phyloP scores from a whole-genome alignment of 192 early-diverging fungal species.

The Jimgerdemannia flammicorona region DNA sequence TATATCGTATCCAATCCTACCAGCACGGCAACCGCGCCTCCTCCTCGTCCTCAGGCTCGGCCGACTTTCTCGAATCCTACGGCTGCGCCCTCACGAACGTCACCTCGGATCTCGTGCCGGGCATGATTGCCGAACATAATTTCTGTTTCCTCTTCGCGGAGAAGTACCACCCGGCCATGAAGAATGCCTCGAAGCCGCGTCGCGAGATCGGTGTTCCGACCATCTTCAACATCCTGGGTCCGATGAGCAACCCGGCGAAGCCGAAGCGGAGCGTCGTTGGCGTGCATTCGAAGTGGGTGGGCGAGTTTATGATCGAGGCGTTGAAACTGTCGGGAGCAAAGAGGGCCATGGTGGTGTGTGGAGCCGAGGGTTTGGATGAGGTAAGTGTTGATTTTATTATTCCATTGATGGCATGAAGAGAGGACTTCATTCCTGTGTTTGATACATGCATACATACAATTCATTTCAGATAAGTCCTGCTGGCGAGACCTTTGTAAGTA shows the following conservation, averaged over 20 bases:
- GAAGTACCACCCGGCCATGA: constrained; percentile 90
- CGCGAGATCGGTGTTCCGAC: constrained; percentile 91
- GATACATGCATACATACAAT: background rate
- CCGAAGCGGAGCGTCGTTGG: constrained; percentile 86
- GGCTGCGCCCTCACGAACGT: constrained; percentile 71
- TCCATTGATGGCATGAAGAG: background rate
- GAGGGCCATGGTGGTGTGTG: constrained; percentile 89
- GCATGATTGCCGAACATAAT: constrained; percentile 54
- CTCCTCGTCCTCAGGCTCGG: constrained; percentile 89
- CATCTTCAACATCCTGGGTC: constrained; percentile 92
- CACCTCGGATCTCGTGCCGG: constrained; percentile 58
- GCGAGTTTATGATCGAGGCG: constrained; percentile 78
- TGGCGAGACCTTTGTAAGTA: constrained; percentile 73
- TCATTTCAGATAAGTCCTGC: constrained; percentile 72
- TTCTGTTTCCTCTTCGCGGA: constrained; percentile 95
- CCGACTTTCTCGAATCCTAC: constrained; percentile 86
- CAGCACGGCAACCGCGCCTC: constrained; percentile 93
- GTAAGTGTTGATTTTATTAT: constrained; percentile 24
- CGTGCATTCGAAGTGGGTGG: constrained; percentile 79
- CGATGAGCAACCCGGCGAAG: constrained; percentile 83
- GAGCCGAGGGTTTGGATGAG: constrained; percentile 88
- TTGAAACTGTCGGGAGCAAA: constrained; percentile 73
- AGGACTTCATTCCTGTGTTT: background rate
- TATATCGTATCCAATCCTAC: background rate
- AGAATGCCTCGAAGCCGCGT: constrained; percentile 64